A percentile compares a stretch with the other conserved stretches of the same genome.
phyloP scores from a whole-genome alignment of 768 basidiomycete species.

The Leccinum arenicola region DNA sequence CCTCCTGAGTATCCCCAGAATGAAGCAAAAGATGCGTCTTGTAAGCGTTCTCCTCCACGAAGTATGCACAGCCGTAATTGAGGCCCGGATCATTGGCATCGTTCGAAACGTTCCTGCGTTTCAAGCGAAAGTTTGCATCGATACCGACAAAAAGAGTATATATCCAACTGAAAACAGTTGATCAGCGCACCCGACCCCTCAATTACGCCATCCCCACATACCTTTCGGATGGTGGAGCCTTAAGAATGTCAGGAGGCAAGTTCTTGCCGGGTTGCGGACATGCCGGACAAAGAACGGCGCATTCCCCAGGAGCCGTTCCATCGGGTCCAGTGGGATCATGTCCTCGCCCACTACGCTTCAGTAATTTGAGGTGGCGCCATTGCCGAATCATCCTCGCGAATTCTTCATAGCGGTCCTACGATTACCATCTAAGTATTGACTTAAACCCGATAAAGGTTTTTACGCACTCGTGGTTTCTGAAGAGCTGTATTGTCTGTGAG shows the following conservation, averaged over 20 bases:
- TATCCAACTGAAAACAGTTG: background rate
- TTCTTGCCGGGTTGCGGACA: background rate
- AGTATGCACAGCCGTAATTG: background rate
- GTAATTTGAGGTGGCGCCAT: slow-evolving; percentile 1
- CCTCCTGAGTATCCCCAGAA: too few species aligned
- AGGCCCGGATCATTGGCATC: background rate
- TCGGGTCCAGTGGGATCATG: background rate
- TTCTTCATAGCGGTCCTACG: background rate
- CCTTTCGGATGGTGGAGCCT: background rate
- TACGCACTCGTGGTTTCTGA: too few species aligned
- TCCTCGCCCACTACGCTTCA: background rate
- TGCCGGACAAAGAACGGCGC: background rate
- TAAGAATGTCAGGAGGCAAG: background rate
- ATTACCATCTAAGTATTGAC: too few species aligned
- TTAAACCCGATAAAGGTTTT: too few species aligned
- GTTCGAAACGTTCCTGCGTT: background rate
- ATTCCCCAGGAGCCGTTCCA: background rate
- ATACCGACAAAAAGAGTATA: background rate
- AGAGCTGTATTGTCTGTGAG: too few species aligned
- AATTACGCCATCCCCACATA: background rate
- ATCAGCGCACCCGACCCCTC: background rate
- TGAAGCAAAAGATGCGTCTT: background rate
- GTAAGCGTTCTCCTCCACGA: background rate
- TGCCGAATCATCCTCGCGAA: background rate
- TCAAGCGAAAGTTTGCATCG: background rate